Conservation (phyloP, 805 yeast species). For the Myxozyma mucilagina region DNA sequence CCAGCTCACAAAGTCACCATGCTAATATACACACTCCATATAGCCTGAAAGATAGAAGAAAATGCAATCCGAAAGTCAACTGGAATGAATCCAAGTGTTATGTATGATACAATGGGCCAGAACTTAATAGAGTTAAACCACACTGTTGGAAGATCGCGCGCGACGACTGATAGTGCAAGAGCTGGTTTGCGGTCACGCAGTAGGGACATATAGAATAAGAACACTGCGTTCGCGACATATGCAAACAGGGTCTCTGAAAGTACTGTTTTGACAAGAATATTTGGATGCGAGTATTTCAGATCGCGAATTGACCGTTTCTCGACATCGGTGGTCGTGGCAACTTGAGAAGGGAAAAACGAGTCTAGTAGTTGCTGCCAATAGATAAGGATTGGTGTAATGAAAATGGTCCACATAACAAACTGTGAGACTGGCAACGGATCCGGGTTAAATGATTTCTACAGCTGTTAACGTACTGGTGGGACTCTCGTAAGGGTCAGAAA, state of each 20-base stretch:
- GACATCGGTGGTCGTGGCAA: slow-evolving; percentile 1
- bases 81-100: slow-evolving; percentile 14
- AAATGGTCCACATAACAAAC: slow-evolving; percentile 34
- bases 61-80: slow-evolving; percentile 12
- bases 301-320: slow-evolving; percentile 4
- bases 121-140: slow-evolving; percentile 11
- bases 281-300: slow-evolving; percentile 8
- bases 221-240: slow-evolving; percentile 1
- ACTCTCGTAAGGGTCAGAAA: not conserved
- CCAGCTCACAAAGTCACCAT: slow-evolving; percentile 6
- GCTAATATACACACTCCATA: slow-evolving; percentile 10
- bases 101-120: slow-evolving; percentile 16
- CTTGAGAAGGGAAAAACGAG: slow-evolving; percentile 6
- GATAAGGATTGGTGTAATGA: slow-evolving; percentile 16
- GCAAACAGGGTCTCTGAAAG: slow-evolving; percentile 14
- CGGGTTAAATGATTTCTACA: slow-evolving; percentile 13
- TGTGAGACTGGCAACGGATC: slow-evolving; percentile 36
- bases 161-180: slow-evolving; percentile 2
- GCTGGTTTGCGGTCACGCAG: slow-evolving; percentile 4
- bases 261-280: slow-evolving; percentile 10
- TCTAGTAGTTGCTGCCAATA: slow-evolving; percentile 15
- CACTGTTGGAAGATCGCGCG: not conserved
- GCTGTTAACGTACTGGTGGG: not conserved
- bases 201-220: slow-evolving; percentile 11
- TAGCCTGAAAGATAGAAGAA: slow-evolving; percentile 6